Conservation (phyloP, 106 monocot species). For the Narthecium ossifragum region DNA sequence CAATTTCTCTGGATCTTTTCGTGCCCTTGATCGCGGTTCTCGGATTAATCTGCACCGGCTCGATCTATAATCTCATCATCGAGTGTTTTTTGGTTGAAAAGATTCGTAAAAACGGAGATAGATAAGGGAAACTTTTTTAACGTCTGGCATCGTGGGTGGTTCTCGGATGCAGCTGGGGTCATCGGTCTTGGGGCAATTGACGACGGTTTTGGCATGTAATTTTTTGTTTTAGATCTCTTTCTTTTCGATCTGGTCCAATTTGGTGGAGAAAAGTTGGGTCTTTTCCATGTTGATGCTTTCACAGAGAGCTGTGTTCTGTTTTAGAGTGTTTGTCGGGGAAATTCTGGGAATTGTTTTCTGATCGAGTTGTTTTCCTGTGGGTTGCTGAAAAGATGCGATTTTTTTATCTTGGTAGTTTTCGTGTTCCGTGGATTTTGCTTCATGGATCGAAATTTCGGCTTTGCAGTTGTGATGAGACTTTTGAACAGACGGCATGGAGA, state of each 20-base stretch:
- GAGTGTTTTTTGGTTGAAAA: not conserved
- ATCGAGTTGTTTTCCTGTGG: not conserved
- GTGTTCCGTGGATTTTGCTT: not conserved
- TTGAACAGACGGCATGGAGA: no score
- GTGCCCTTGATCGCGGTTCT: not conserved
- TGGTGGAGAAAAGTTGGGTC: constrained; percentile 5
- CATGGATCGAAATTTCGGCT: not conserved
- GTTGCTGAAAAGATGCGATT: constrained; percentile 5
- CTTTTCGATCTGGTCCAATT: constrained; percentile 12
- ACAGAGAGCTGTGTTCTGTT: no score
- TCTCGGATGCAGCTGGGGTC: not conserved
- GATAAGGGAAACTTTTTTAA: not conserved
- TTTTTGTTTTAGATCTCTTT: not conserved
- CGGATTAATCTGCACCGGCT: not conserved
- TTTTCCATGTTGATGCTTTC: no score
- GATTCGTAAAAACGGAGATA: not conserved
- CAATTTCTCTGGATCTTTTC: not conserved
- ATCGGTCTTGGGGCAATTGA: not conserved
- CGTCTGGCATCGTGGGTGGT: not conserved
- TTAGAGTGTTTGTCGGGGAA: not conserved
- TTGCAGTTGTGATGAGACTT: no score
- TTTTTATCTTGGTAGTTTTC: not conserved
- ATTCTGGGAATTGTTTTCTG: not conserved
- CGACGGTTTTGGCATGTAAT: not conserved
- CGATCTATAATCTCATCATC: not conserved